A percentile compares a stretch with the other conserved stretches of the same genome.
phyloP scores from a whole-genome alignment of 352 stramenopile species.

The Phytophthora tubulina region DNA sequence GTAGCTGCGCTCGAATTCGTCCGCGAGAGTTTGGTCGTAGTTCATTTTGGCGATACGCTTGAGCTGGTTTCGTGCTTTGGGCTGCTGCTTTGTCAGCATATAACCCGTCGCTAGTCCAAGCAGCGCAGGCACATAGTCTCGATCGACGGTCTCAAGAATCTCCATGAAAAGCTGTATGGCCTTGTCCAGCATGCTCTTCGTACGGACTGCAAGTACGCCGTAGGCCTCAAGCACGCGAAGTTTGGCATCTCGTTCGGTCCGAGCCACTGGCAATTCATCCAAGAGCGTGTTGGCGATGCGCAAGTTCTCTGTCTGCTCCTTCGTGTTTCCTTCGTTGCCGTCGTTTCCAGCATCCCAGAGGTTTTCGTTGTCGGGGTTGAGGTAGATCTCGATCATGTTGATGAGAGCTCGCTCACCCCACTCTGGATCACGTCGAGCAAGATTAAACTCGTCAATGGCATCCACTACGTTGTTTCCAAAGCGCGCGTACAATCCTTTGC shows the following conservation, averaged over 20 bases:
- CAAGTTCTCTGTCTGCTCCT: slow-evolving; percentile 89
- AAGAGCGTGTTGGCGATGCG: slow-evolving; percentile 90
- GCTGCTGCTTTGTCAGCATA: slow-evolving; percentile 93
- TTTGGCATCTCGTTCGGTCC: slow-evolving; percentile 62
- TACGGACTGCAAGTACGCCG: slow-evolving; percentile 79
- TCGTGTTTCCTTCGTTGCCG: slow-evolving; percentile 56
- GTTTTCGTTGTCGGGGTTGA: slow-evolving; percentile 95
- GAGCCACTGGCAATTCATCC: slow-evolving; percentile 76
- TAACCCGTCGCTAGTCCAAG: slow-evolving; percentile 91
- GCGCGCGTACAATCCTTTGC: slow-evolving; percentile 89
- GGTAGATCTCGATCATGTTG: slow-evolving; percentile 95
- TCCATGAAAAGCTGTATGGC: slow-evolving; percentile 92
- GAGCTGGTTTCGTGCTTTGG: slow-evolving; percentile 94
- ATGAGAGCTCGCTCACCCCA: slow-evolving; percentile 91
- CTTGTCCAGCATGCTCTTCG: slow-evolving; percentile 88
- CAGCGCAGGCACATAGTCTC: slow-evolving; percentile 92
- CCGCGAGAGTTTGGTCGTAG: slow-evolving; percentile 87
- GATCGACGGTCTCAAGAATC: slow-evolving; percentile 87
- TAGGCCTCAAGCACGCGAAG: slow-evolving; percentile 91
- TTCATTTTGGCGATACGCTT: slow-evolving; percentile 96
- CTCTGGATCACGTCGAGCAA: slow-evolving; percentile 86
- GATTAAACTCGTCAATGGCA: slow-evolving; percentile 93
- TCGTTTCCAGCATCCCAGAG: slow-evolving; percentile 83
- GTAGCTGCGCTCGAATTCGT: slow-evolving; percentile 95
- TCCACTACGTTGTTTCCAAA: slow-evolving; percentile 93